Evolutionary conservation across 139 green algal species (phyloP), one percentile per base, ranked within the genome.

Genomic region (Chlamydomonas asymmetrica): DNA sequence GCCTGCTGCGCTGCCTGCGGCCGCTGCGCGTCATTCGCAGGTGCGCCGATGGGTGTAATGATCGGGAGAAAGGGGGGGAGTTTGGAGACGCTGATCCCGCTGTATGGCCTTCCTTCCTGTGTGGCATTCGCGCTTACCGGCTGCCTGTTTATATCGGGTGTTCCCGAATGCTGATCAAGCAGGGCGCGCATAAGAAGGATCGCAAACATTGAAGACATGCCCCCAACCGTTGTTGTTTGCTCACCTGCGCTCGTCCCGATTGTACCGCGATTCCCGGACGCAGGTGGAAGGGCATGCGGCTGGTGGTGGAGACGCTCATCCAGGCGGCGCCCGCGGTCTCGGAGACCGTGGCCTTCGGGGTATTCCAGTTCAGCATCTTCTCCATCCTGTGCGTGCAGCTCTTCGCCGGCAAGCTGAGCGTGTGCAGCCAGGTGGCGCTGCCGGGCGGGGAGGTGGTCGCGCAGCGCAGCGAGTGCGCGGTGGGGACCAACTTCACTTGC

Each of bases 321-420:
- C 61, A 84, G 71, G 71, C 67, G 54, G 20, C 93, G 35, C 90
- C 88, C 2, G 49, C 80, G 62, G 48, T 80, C 56, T 91, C 90
- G 80, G 85, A 92, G 4, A 22, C 83, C 40, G 80, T 93, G 29
- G 86, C 93, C 29, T 91, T 83, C 73, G 1, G 85, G 31, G 74
- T 91, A 10, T 90, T 94, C 72, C 92, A 87, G 81, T 49, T 94
- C 29, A 85, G 88, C 73, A 87, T 91, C 64, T 92, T 85, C 54
- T 73, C 80, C 39, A 79, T 89, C 40, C 78, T 92, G 66, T 77
- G 76, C 48, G 89, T 90, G 76, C 85, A 88, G 69, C 62, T 92
- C 20, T 89, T 90, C 66, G 82, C 72, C 66, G 75, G 75, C 22
- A 32, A 52, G 60, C 48, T 82, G 60, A 75, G 38, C 74, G 52